Evolutionary conservation across 345 rosid genomes (phyloP), one percentile per base, ranked within the genome.

Genomic region (Hibiscus tridactylites): DNA sequence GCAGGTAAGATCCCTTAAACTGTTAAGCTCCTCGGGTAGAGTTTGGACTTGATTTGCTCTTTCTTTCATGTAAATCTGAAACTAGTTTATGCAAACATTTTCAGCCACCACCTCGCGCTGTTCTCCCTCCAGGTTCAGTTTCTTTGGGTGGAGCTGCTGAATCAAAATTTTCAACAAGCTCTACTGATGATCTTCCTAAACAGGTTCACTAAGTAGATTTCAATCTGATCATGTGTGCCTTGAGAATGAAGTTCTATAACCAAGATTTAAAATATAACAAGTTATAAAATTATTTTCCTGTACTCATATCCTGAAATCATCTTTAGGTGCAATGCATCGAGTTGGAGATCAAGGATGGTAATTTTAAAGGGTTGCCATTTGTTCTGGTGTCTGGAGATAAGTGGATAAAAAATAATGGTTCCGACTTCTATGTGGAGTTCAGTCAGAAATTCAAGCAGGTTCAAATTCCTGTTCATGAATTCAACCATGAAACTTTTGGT

Each of bases 311-410:
- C 68, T 49, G 42, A 50, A 28, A 50, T 68, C 42, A 69, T 74
- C 75, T 80, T 75, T 82, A 95, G 99, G 88, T 95, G 68, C 97
- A 90, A 81, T 81, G 84, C 33, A 61, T 87, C 59, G 90, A 85
- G 83, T 57, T 95, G 75, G 93, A 89, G 81, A 76, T 90, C 76
- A 90, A 87, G 82, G 98, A 85, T 15, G 91, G 78, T 16, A 78
- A 65, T 75, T 89, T 79, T 78, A 82, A 79, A 26, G 99, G 99
- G 77, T 89, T 95, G 94, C 94, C 99, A 28, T 95, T 95, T 86
- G 97, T 95, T 67, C 85, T 95, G 80, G 58, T 77, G 63, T 79
- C 85, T 77, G 87, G 85, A 69, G 94, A 83, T 81, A 85, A 77
- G 10, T 95, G 99, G 99, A 87, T 95, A 54, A 95, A 90, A 82